phyloP scores from a whole-genome alignment of 768 basidiomycete genomes.

The Mycena floridula region DNA sequence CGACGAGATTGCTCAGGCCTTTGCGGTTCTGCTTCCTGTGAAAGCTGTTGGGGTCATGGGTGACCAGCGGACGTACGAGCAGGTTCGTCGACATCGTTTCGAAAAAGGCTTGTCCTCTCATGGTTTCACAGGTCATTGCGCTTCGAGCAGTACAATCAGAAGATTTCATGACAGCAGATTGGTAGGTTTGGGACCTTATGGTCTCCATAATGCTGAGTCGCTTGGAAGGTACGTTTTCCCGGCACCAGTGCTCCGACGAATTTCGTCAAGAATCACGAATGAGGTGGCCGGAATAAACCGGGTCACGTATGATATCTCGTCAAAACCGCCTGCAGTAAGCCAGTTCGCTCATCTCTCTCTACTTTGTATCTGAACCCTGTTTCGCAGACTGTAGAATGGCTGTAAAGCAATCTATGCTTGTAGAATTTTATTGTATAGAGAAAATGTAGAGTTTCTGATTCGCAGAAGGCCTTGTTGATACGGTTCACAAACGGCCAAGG shows the following conservation, averaged over 20 bases:
- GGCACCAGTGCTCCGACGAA: conserved; percentile 76
- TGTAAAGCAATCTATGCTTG: conserved; percentile 21
- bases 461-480: no score
- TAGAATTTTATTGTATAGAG: no score
- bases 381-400: conserved; percentile 42
- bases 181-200: conserved; percentile 42
- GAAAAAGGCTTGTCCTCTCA: conserved; percentile 5
- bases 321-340: conserved; percentile 89
- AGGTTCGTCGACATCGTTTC: conserved; percentile 37
- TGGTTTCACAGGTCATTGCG: conserved; percentile 66
- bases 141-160: conserved; percentile 95
- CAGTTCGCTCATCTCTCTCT: not conserved
- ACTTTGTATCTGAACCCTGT: not conserved
- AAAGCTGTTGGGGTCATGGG: conserved; percentile 98
- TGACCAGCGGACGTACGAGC: conserved; percentile 93
- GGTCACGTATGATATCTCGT: conserved; percentile 93
- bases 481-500: no score
- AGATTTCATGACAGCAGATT: conserved; percentile 99
- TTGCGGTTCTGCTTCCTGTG: conserved; percentile 91
- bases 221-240: conserved; percentile 91
- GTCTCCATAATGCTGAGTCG: conserved; percentile 23
- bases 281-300: conserved; percentile 96
- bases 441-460: no score
- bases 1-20: conserved; percentile 92
- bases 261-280: conserved; percentile 96